These are phyloP conservation scores for Elsinoe perseae DNA, from an alignment of 2,329 filamentous ascomycete species.

Conservation along the genomic window DNA sequence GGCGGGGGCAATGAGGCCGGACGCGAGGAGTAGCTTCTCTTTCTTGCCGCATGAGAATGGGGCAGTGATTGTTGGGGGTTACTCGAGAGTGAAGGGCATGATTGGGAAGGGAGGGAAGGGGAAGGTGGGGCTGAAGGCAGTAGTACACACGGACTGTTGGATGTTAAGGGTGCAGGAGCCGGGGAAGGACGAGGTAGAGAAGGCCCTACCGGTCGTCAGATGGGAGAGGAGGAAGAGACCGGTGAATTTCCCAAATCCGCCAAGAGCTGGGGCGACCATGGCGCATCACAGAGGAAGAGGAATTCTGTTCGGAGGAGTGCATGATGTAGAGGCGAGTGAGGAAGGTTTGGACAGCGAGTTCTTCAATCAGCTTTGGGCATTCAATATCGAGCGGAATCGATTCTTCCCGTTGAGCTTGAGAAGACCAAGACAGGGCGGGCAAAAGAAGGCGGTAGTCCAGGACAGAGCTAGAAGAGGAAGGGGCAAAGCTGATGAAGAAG, in stretches of 20 bases:
- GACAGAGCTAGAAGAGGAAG: constrained; percentile 56
- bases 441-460: constrained; percentile 42
- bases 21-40: constrained; percentile 84
- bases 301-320: constrained; percentile 88
- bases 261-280: constrained; percentile 87
- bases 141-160: constrained; percentile 93
- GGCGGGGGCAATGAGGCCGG: constrained; percentile 71
- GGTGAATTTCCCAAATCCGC: constrained; percentile 75
- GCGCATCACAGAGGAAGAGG: constrained; percentile 87
- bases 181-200: constrained; percentile 55
- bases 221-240: constrained; percentile 95
- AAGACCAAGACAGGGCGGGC: constrained; percentile 61
- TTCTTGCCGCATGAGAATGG: constrained; percentile 84
- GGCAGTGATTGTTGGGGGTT: constrained; percentile 85
- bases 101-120: constrained; percentile 52
- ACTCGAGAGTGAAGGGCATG: constrained; percentile 78
- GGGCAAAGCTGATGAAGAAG: constrained; percentile 84
- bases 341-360: constrained; percentile 97
- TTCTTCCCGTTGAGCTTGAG: constrained; percentile 80
- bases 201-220: constrained; percentile 62
- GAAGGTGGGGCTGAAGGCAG: constrained; percentile 70
- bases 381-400: constrained; percentile 90
- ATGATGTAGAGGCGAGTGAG: constrained; percentile 41
- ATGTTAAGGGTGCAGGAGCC: constrained; percentile 76
- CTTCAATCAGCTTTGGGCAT: constrained; percentile 84